Evolutionary conservation across 805 yeast genomes (phyloP).

Genomic region (Zygotorulaspora chibaensis): DNA sequence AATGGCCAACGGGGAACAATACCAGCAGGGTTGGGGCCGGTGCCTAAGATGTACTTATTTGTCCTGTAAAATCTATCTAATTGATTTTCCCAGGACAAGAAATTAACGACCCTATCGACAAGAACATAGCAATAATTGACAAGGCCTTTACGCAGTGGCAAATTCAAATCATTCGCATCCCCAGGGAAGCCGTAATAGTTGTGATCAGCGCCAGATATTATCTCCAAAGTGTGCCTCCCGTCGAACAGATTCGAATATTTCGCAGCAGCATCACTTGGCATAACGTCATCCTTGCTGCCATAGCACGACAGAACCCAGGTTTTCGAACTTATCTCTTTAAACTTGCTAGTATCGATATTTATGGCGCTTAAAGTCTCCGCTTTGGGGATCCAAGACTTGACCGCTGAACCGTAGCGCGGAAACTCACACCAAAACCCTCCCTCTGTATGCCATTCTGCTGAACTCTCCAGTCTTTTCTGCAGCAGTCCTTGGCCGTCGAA

Average conservation of each 20-base stretch:
- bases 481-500: conserved; percentile 48
- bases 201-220: conserved; percentile 74
- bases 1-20: conserved; percentile 24
- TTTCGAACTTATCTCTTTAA: conserved; percentile 42
- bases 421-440: conserved; percentile 41
- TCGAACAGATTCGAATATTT: conserved; percentile 53
- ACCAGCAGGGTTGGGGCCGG: conserved; percentile 14
- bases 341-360: conserved; percentile 41
- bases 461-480: conserved; percentile 35
- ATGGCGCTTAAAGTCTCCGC: conserved; percentile 51
- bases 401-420: conserved; percentile 49
- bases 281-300: conserved; percentile 62
- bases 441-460: conserved; percentile 39
- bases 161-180: conserved; percentile 35
- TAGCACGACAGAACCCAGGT: conserved; percentile 62
- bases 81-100: conserved; percentile 44
- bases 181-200: conserved; percentile 58
- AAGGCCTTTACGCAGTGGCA: conserved; percentile 44
- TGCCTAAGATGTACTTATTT: conserved; percentile 10
- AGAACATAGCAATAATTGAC: conserved; percentile 48
- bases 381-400: conserved; percentile 40
- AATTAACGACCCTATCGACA: conserved; percentile 33
- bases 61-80: conserved; percentile 46
- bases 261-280: conserved; percentile 62
- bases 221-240: conserved; percentile 50